A percentile compares a stretch with the other conserved stretches of the same genome.
Conservation (phyloP, 2,329 filamentous ascomycete species). For the Clathrospora elynae region DNA sequence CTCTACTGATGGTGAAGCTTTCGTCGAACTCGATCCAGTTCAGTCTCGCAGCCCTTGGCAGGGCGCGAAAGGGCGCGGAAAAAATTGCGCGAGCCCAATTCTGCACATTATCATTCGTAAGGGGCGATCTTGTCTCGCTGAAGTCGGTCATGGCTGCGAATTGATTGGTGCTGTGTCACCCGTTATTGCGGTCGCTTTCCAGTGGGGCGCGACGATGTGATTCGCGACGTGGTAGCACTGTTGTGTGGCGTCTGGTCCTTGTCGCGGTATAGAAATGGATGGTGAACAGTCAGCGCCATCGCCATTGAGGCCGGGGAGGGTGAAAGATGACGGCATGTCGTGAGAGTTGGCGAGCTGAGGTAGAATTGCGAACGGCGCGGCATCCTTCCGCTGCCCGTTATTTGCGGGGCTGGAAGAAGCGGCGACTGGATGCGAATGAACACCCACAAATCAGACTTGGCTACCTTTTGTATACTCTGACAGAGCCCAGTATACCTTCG, state of each 20-base stretch:
- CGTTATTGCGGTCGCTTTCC: conserved; percentile 7
- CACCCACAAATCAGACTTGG: too few relatives aligned
- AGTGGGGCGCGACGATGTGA: conserved; percentile 8
- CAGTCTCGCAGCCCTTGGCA: conserved; percentile 25
- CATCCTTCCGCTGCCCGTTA: conserved; percentile 18
- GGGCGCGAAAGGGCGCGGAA: conserved; percentile 24
- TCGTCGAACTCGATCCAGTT: conserved; percentile 36
- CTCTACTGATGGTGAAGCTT: conserved; percentile 30
- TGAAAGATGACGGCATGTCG: conserved; percentile 12
- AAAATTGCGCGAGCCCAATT: conserved; percentile 30
- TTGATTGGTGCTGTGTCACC: conserved; percentile 14
- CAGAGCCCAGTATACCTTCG: too few relatives aligned
- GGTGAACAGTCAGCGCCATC: conserved; percentile 8
- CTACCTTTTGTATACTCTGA: too few relatives aligned
- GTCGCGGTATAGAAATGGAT: conserved; percentile 9
- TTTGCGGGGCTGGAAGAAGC: conserved; percentile 19
- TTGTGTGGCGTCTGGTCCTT: conserved; percentile 1
- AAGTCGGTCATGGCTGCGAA: conserved; percentile 30
- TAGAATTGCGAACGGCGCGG: conserved; percentile 14
- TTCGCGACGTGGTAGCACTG: conserved; percentile 5
- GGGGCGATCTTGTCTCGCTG: conserved; percentile 34
- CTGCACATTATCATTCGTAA: conserved; percentile 33
- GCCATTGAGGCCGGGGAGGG: conserved; percentile 14
- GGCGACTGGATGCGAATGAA: conserved; percentile 12
- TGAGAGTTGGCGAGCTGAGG: conserved; percentile 9